phyloP scores from a whole-genome alignment of 768 basidiomycete species.

The Naganishia friedmannii region DNA sequence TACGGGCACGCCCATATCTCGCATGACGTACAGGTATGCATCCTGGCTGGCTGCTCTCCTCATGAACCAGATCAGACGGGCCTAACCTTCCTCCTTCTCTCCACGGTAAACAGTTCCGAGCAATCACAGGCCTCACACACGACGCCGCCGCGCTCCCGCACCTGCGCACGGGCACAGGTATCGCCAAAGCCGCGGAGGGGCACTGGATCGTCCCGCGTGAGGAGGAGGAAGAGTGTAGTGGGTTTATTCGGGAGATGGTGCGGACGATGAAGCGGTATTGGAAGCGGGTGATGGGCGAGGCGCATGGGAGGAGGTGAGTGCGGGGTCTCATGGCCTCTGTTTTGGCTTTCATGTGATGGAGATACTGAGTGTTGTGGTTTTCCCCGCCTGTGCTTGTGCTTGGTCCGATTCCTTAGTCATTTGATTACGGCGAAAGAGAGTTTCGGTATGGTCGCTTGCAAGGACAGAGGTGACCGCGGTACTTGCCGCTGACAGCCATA shows the following conservation, averaged over 20 bases:
- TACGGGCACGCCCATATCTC: conserved; percentile 17
- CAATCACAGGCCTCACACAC: background rate
- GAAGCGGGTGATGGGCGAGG: conserved; percentile 9
- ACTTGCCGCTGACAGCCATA: too few relatives aligned
- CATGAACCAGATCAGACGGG: too few relatives aligned
- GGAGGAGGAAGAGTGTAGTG: conserved; percentile 2
- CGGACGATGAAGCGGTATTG: conserved; percentile 14
- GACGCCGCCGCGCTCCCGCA: background rate
- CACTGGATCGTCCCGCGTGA: background rate
- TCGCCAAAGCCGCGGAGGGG: background rate
- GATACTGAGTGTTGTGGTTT: too few relatives aligned
- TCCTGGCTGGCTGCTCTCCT: too few relatives aligned
- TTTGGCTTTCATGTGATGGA: too few relatives aligned
- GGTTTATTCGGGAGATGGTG: conserved; percentile 16
- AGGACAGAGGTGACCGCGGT: too few relatives aligned
- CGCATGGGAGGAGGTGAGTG: conserved; percentile 22
- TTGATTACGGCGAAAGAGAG: conserved; percentile 20
- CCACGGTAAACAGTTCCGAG: background rate
- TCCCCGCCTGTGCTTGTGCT: too few relatives aligned
- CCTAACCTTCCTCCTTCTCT: too few relatives aligned
- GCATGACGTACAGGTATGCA: conserved; percentile 12
- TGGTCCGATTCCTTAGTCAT: background rate
- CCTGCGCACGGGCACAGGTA: background rate
- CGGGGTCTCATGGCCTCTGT: too few relatives aligned
- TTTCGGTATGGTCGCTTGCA: conserved; percentile 10